Evolutionary conservation across 306 rosid species (phyloP).

Genomic region (Pterocarpus macrocarpus): DNA sequence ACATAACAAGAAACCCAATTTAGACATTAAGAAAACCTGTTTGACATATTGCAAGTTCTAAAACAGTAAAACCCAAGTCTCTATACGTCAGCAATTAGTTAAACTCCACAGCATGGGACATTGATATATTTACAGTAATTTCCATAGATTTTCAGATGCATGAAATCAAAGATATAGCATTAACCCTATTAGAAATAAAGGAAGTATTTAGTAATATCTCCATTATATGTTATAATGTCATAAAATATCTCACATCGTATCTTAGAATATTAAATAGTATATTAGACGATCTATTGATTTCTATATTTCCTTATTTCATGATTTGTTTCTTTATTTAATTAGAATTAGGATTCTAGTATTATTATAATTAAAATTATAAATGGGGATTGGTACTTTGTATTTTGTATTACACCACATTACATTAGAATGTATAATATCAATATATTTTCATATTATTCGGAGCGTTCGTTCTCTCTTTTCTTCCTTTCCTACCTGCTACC

Average conservation of each 20-base stretch:
- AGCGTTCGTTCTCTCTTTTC: background rate
- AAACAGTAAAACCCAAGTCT: constrained; percentile 4
- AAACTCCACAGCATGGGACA: constrained; percentile 11
- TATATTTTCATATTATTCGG: background rate
- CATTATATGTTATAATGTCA: background rate
- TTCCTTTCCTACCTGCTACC: background rate
- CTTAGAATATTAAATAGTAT: no score
- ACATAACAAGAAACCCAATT: constrained; percentile 22
- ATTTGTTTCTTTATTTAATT: no score
- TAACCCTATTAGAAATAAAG: constrained; percentile 7
- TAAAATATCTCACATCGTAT: no score
- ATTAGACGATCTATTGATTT: background rate
- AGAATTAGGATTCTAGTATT: background rate
- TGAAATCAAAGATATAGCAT: constrained; percentile 32
- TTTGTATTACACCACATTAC: background rate
- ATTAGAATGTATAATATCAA: no score
- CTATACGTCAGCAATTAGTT: constrained; percentile 30
- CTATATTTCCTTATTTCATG: background rate
- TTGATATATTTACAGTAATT: constrained; percentile 19
- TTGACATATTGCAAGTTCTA: constrained; percentile 25
- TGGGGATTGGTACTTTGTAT: no score
- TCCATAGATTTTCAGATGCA: constrained; percentile 3
- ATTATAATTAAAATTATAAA: no score
- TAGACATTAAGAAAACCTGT: constrained; percentile 18
- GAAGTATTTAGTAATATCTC: no score